These are phyloP conservation scores for Didymella pomorum DNA, from an alignment of 2,329 filamentous ascomycete genomes.

Conservation along the genomic window DNA sequence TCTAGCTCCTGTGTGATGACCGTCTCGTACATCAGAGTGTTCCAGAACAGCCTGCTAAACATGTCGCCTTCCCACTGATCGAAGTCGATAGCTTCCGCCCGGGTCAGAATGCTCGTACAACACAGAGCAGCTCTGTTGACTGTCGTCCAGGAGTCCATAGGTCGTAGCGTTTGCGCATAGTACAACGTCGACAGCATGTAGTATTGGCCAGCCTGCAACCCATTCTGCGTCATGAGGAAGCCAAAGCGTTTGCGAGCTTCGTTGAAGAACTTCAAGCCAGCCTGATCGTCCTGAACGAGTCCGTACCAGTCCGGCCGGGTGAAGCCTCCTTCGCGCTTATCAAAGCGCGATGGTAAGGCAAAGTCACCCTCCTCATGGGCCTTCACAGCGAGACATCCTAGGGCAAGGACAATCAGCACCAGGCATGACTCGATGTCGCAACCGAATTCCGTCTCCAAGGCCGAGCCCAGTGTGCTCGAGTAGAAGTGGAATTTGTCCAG, in stretches of 20 bases:
- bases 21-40: conserved; percentile 64
- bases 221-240: conserved; percentile 59
- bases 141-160: conserved; percentile 63
- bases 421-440: conserved; percentile 62
- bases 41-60: conserved; percentile 65
- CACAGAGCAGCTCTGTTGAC: conserved; percentile 61
- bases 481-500: conserved; percentile 63
- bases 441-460: conserved; percentile 60
- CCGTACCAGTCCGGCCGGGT: conserved; percentile 47
- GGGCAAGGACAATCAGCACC: conserved; percentile 60
- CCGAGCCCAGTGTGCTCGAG: conserved; percentile 58
- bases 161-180: conserved; percentile 61
- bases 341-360: conserved; percentile 49
- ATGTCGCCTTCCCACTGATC: conserved; percentile 64
- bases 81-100: conserved; percentile 53
- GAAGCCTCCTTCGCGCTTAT: conserved; percentile 28
- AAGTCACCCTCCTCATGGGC: conserved; percentile 61
- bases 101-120: conserved; percentile 58
- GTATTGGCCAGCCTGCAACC: conserved; percentile 61
- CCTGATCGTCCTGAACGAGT: conserved; percentile 49
- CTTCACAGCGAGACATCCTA: conserved; percentile 60
- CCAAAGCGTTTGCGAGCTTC: conserved; percentile 62
- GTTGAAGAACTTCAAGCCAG: conserved; percentile 63
- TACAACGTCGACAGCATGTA: conserved; percentile 62
- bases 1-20: conserved; percentile 63